phyloP scores from a whole-genome alignment of 108 stramenopile genomes.

The Cyclotella choctawhatcheeana region DNA sequence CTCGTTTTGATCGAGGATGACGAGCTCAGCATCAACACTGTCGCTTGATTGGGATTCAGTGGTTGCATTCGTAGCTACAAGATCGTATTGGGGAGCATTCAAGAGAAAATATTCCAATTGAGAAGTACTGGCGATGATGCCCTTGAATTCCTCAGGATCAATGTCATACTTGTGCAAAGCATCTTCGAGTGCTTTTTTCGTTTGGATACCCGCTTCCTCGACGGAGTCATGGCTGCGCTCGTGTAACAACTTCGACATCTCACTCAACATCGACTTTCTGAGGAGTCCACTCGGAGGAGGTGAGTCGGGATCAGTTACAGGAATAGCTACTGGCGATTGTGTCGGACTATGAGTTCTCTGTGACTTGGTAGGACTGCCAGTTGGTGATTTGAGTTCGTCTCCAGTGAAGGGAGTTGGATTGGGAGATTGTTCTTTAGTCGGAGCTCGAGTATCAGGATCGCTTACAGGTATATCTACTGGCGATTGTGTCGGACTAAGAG shows the following conservation, averaged over 20 bases:
- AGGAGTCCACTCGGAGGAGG: slow-evolving; percentile 6
- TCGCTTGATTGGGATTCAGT: not conserved
- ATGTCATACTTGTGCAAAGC: not conserved
- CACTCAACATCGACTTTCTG: not conserved
- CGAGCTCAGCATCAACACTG: not conserved
- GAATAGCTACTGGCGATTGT: not conserved
- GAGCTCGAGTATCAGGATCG: too few relatives aligned
- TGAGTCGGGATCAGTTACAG: not conserved
- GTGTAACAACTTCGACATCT: too few relatives aligned
- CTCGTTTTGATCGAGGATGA: not conserved
- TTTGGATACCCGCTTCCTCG: not conserved
- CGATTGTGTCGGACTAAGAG: not conserved
- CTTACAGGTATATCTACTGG: too few relatives aligned
- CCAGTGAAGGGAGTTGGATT: not conserved
- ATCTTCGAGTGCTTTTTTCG: not conserved
- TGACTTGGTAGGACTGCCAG: not conserved
- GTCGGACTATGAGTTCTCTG: not conserved
- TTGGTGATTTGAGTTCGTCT: not conserved
- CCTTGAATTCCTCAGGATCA: not conserved
- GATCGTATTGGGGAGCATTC: too few relatives aligned
- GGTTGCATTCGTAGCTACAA: not conserved
- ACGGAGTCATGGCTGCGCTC: not conserved
- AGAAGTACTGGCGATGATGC: not conserved
- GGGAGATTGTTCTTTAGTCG: too few relatives aligned
- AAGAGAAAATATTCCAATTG: too few relatives aligned